These are phyloP conservation scores for Priceomyces fermenticarens DNA, from an alignment of 805 yeast species.

Conservation along the genomic window DNA sequence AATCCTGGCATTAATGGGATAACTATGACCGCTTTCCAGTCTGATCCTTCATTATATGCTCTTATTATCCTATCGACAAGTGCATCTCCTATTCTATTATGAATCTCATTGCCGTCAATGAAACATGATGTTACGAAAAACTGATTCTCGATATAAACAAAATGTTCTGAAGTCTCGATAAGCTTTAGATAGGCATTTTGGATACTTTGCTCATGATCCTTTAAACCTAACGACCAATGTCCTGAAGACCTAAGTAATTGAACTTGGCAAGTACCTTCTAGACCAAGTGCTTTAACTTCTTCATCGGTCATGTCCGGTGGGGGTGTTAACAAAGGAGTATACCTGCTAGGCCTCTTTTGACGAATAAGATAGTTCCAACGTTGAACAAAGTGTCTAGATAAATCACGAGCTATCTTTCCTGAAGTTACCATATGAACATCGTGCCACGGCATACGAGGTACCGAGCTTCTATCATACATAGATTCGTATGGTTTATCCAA, in stretches of 20 bases:
- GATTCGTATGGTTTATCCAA: slow-evolving; percentile 86
- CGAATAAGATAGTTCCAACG: slow-evolving; percentile 94
- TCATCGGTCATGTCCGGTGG: slow-evolving; percentile 81
- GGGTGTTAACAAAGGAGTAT: slow-evolving; percentile 88
- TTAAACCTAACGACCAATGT: slow-evolving; percentile 88
- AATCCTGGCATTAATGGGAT: slow-evolving; percentile 98
- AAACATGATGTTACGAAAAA: slow-evolving; percentile 89
- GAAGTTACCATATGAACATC: slow-evolving; percentile 95
- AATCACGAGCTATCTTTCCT: slow-evolving; percentile 92
- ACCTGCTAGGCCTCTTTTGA: slow-evolving; percentile 91
- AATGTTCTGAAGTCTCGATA: slow-evolving; percentile 90
- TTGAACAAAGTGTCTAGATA: slow-evolving; percentile 92
- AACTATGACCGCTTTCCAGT: slow-evolving; percentile 88
- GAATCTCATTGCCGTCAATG: slow-evolving; percentile 77
- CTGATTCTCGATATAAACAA: slow-evolving; percentile 92
- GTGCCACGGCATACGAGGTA: slow-evolving; percentile 99
- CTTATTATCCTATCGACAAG: slow-evolving; percentile 91
- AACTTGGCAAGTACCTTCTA: slow-evolving; percentile 86
- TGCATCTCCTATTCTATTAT: slow-evolving; percentile 93
- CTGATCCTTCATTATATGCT: slow-evolving; percentile 72
- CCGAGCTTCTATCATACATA: slow-evolving; percentile 76
- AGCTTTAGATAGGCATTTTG: slow-evolving; percentile 88
- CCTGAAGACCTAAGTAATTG: slow-evolving; percentile 89
- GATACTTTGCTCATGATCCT: slow-evolving; percentile 82
- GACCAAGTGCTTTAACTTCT: slow-evolving; percentile 58